phyloP scores from a whole-genome alignment of 1,284 basidiomycete genomes.

The Ceratorhiza oryzae-sativae region DNA sequence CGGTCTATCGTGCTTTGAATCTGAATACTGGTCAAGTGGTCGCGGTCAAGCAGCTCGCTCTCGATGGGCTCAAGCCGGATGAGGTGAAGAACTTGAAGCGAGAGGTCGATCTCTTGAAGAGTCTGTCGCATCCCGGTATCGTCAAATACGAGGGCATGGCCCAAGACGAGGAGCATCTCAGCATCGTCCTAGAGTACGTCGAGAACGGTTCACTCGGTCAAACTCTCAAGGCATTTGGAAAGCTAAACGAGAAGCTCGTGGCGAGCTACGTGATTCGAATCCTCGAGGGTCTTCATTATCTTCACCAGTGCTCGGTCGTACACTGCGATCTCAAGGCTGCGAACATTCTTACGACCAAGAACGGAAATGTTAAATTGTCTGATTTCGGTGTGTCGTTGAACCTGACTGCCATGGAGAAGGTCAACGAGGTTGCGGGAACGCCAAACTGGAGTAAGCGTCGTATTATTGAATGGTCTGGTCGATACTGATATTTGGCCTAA shows the following conservation, averaged over 20 bases:
- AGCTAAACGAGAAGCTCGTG: constrained; percentile 87
- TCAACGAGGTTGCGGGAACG: constrained; percentile 82
- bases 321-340: constrained; percentile 97
- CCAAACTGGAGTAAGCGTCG: constrained; percentile 83
- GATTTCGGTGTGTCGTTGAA: constrained; percentile 99
- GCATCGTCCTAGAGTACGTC: constrained; percentile 88
- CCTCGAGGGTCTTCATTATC: constrained; percentile 88
- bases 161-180: constrained; percentile 84
- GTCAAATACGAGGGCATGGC: constrained; percentile 97
- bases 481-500: constrained; percentile 43
- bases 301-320: constrained; percentile 77
- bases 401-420: constrained; percentile 86
- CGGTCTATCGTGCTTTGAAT: constrained; percentile 93
- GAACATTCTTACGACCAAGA: constrained; percentile 97
- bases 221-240: constrained; percentile 89
- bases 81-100: constrained; percentile 87
- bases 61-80: constrained; percentile 85
- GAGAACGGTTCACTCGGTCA: constrained; percentile 93
- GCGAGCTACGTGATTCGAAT: constrained; percentile 93
- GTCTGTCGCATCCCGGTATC: constrained; percentile 88
- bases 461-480: constrained; percentile 1
- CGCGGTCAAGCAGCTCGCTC: constrained; percentile 89
- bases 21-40: constrained; percentile 93
- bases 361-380: constrained; percentile 96
- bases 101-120: constrained; percentile 90